These are phyloP conservation scores for Astrocystis sublimbata DNA, from an alignment of 495 filamentous ascomycete species.

Conservation along the genomic window DNA sequence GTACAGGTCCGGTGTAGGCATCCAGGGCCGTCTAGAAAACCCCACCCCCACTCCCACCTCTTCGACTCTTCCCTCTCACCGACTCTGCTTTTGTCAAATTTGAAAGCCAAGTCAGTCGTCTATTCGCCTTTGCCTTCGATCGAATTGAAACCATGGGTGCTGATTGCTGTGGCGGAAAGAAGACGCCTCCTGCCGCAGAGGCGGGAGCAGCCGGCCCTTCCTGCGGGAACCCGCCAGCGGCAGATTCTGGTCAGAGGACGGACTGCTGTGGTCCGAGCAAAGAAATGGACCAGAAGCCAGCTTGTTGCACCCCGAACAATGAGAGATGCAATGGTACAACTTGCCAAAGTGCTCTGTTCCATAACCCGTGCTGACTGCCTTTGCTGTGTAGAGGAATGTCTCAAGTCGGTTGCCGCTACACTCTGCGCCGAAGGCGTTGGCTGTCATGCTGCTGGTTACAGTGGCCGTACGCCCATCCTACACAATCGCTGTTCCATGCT, in stretches of 20 bases:
- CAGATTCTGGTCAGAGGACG: neutral
- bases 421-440: slow-evolving; percentile 7
- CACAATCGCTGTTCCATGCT: neutral
- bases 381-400: neutral
- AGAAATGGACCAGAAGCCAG: neutral
- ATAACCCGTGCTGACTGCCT: neutral
- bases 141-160: slow-evolving; percentile 5
- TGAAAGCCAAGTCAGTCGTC: neutral
- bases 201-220: neutral
- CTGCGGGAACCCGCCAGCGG: neutral
- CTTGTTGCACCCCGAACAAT: slow-evolving; percentile 9
- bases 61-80: neutral
- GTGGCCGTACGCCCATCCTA: neutral
- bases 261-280: slow-evolving; percentile 6
- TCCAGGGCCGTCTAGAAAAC: too few species aligned
- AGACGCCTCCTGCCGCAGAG: neutral
- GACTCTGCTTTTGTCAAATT: neutral
- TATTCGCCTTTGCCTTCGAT: neutral
- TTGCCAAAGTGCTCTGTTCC: neutral
- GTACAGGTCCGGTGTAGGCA: too few species aligned
- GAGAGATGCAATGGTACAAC: slow-evolving; percentile 8
- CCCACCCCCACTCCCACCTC: too few species aligned
- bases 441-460: neutral
- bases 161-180: slow-evolving; percentile 7
- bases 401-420: slow-evolving; percentile 5